Evolutionary conservation across 2,329 filamentous ascomycete species (phyloP).

Genomic region (Colletotrichum theobromicola): DNA sequence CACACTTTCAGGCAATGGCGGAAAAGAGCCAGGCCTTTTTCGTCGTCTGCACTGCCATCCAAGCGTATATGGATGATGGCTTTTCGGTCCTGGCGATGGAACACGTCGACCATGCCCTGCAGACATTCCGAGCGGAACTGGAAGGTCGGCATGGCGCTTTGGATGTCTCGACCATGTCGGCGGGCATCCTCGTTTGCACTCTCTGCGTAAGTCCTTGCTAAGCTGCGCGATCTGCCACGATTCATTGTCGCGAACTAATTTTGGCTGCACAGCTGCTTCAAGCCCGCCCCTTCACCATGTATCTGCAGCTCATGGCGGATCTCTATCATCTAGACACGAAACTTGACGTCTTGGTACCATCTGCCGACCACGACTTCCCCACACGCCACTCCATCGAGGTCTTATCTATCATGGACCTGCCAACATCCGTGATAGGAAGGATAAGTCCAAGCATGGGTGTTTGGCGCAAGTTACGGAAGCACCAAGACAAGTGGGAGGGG

Average conservation of each 20-base stretch:
- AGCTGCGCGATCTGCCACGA: not conserved
- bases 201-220: conserved; percentile 4
- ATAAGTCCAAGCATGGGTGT: conserved; percentile 15
- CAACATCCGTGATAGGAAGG: conserved; percentile 15
- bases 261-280: not conserved
- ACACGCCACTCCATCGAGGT: conserved; percentile 16
- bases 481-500: conserved; percentile 13
- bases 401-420: conserved; percentile 24
- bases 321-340: conserved; percentile 9
- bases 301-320: conserved; percentile 18
- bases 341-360: not conserved
- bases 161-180: conserved; percentile 13
- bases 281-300: conserved; percentile 13
- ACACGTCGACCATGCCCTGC: conserved; percentile 16
- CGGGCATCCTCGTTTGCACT: conserved; percentile 16
- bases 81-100: conserved; percentile 19
- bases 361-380: not conserved
- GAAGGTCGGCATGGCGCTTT: conserved; percentile 1
- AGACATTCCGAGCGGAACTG: conserved; percentile 20
- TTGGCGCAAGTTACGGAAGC: conserved; percentile 12
- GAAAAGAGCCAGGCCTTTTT: conserved; percentile 7
- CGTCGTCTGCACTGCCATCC: conserved; percentile 14
- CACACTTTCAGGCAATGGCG: conserved; percentile 13
- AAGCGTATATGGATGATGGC: conserved; percentile 17
- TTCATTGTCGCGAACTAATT: not conserved